phyloP scores from a whole-genome alignment of 2,329 filamentous ascomycete species.

The Exophiala alcalophila region DNA sequence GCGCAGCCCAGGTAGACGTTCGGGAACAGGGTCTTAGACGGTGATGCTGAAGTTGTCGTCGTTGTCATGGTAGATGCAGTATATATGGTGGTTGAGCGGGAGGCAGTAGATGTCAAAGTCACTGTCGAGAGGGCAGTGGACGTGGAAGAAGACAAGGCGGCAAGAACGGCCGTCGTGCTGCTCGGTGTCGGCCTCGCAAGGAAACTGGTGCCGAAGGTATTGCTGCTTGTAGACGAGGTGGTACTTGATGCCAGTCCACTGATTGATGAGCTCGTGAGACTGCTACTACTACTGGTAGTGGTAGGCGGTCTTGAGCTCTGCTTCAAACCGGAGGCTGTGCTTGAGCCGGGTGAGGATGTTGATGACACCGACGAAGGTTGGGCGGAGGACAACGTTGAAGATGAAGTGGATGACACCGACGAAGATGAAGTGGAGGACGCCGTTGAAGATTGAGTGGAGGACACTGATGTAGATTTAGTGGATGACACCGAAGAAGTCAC shows the following conservation, averaged over 20 bases:
- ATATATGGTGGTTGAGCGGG: neutral
- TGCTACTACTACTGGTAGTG: neutral
- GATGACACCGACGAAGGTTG: no score
- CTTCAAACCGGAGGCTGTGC: neutral
- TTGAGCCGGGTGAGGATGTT: neutral
- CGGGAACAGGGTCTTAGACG: conserved; percentile 10
- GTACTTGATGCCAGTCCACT: neutral
- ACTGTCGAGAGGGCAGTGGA: no score
- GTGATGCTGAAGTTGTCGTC: neutral
- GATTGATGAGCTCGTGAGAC: neutral
- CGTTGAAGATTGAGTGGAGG: no score
- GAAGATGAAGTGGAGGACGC: no score
- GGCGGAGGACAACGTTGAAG: no score
- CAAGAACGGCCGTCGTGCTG: no score
- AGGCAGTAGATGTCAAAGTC: conserved; percentile 1
- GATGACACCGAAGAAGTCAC: no score
- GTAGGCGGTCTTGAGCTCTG: no score
- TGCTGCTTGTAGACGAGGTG: neutral
- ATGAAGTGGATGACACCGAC: no score
- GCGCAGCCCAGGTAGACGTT: conserved; percentile 21
- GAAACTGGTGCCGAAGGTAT: conserved; percentile 6
- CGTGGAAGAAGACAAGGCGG: no score
- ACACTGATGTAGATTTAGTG: no score
- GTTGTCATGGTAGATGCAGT: conserved; percentile 1
- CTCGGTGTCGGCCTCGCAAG: no score